Base-by-base conservation (phyloP, 2,329 filamentous ascomycete genomes). In the Helminthosporium solani region DNA sequence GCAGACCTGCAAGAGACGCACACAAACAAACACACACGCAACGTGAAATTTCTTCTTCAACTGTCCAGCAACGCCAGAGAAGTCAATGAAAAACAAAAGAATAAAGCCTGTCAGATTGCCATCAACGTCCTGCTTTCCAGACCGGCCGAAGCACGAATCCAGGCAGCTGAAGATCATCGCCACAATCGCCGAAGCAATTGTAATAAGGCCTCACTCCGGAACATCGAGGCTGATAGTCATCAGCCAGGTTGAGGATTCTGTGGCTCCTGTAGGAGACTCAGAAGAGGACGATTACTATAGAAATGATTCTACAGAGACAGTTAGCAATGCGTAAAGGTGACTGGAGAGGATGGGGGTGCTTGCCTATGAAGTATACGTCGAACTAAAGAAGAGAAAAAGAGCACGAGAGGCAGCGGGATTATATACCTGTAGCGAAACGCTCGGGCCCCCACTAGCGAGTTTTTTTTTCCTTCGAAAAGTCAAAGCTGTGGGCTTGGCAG, bases 241-340 rank as follows among this genome's bases (percentile, higher is more conserved):
- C 89, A 88, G 87, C 88, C 88, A 90, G 88, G 87, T 85, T 92
- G 57, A 56, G 84, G 82, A 79, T 78, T 90, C 86, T 92, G 87
- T 90, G 83, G 88, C 90, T 95, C 80, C 80, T 87, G 82, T 90
- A 81, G 83, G 84, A 83, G 92, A 86, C 84, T 89, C 86, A 94
- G 88, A 89, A 84, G 81, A 80, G 81, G 87, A 90, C 84, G 84
- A 88, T 81, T 85, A 91, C 90, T 96, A 90, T 91, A 95, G 87
- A 95, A 95, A 88, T 60, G 62, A 66, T 64, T 63, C 46, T 49
- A 18, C 7, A n/a, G 20, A 7, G 7, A 35, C 2, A 14, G 48
- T 54, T 43, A 50, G 54, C 38, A 42, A 33, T 35, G n/a, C n/a
- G n/a, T n/a, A n/a, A n/a, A n/a, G n/a, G n/a, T n/a, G n/a, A n/a